Evolutionary conservation across 2,329 filamentous ascomycete species (phyloP).

Genomic region (Blumeriella jaapii): DNA sequence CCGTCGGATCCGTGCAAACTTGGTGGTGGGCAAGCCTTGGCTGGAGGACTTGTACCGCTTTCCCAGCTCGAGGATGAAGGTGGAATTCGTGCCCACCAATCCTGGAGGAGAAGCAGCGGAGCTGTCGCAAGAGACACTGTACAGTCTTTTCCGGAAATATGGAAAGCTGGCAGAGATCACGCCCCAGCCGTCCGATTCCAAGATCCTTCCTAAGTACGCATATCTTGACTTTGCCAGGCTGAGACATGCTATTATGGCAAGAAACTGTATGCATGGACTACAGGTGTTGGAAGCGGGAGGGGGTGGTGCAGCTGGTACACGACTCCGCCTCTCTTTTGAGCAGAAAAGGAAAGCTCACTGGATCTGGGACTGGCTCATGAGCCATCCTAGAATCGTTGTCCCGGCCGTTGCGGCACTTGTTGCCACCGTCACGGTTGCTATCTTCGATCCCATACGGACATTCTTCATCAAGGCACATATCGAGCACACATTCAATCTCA

Average conservation of each 20-base stretch:
- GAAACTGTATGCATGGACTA: constrained; percentile 70
- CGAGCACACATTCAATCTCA: constrained; percentile 62
- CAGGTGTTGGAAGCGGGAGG: constrained; percentile 56
- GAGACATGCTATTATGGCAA: constrained; percentile 24
- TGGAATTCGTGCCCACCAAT: constrained; percentile 71
- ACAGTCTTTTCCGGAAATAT: constrained; percentile 77
- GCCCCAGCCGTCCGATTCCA: constrained; percentile 75
- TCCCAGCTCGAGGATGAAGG: constrained; percentile 62
- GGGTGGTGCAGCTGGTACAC: constrained; percentile 65
- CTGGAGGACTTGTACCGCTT: constrained; percentile 82
- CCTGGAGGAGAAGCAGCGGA: constrained; percentile 64
- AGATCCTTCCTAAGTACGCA: constrained; percentile 69
- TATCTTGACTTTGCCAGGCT: constrained; percentile 64
- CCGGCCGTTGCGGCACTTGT: constrained; percentile 71
- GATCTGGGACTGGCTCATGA: constrained; percentile 78
- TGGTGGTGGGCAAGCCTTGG: constrained; percentile 83
- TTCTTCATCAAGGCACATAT: constrained; percentile 88
- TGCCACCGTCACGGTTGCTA: constrained; percentile 69
- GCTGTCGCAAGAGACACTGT: constrained; percentile 75
- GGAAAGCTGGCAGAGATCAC: constrained; percentile 83
- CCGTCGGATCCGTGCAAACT: constrained; percentile 52
- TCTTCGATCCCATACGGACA: constrained; percentile 90
- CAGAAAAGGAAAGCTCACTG: constrained; percentile 64
- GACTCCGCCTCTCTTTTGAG: constrained; percentile 75
- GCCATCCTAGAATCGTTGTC: constrained; percentile 79